A percentile compares a stretch with the other conserved stretches of the same genome.
Evolutionary conservation across 2,329 filamentous ascomycete species (phyloP).

Genomic region (Penicillium hordei): DNA sequence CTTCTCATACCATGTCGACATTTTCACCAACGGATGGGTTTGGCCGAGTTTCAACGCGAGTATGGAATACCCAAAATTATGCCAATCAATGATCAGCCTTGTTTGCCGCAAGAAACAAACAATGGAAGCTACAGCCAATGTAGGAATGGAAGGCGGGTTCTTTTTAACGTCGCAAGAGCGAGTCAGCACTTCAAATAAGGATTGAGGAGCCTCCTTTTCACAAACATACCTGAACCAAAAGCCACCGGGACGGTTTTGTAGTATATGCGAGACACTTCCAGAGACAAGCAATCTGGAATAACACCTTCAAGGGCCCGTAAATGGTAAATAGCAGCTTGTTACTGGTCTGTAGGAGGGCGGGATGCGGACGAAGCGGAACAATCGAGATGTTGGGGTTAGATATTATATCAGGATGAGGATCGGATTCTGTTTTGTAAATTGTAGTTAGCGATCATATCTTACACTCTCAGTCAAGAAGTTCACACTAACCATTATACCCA

Average conservation of each 20-base stretch:
- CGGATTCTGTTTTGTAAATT: slow-evolving; percentile 60
- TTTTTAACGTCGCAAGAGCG: slow-evolving; percentile 41
- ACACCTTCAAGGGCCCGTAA: slow-evolving; percentile 76
- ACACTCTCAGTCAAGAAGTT: not conserved
- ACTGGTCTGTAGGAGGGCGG: slow-evolving; percentile 64
- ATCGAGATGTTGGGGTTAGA: slow-evolving; percentile 69
- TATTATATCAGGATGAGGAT: slow-evolving; percentile 74
- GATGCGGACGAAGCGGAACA: slow-evolving; percentile 67
- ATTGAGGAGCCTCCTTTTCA: not conserved
- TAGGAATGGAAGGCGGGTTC: slow-evolving; percentile 94
- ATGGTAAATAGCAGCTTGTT: slow-evolving; percentile 74
- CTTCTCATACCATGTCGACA: slow-evolving; percentile 77
- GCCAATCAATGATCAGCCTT: slow-evolving; percentile 89
- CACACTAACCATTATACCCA: slow-evolving; percentile 71
- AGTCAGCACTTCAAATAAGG: slow-evolving; percentile 1
- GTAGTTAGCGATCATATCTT: slow-evolving; percentile 8
- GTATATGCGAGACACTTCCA: slow-evolving; percentile 71
- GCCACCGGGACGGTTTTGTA: slow-evolving; percentile 74
- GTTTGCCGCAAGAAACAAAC: slow-evolving; percentile 76
- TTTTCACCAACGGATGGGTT: slow-evolving; percentile 70
- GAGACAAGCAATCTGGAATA: slow-evolving; percentile 75
- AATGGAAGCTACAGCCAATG: slow-evolving; percentile 71
- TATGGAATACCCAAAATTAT: slow-evolving; percentile 97
- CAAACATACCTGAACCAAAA: slow-evolving; percentile 69
- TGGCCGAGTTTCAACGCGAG: slow-evolving; percentile 66